phyloP scores from a whole-genome alignment of 352 stramenopile genomes.

The Globisporangium uncinulatum region DNA sequence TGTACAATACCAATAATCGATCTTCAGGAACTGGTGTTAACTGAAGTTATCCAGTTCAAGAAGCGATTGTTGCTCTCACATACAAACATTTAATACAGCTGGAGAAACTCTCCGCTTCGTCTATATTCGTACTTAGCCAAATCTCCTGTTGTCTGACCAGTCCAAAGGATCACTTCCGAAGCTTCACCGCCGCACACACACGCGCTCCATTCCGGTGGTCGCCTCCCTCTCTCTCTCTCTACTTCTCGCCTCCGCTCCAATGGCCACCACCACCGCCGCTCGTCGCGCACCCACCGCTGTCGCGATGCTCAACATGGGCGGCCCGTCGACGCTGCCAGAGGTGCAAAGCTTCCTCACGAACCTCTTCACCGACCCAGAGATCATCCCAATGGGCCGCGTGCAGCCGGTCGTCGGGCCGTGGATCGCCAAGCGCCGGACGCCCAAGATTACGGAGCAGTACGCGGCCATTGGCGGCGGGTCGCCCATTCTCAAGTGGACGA shows the following conservation, averaged over 20 bases:
- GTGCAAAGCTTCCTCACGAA: slow-evolving; percentile 98
- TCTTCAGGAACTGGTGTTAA: too few species aligned
- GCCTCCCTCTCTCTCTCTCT: not conserved
- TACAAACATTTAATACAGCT: not conserved
- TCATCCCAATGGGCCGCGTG: slow-evolving; percentile 95
- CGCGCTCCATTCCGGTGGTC: not conserved
- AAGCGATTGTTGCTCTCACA: not conserved
- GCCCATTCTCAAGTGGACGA: slow-evolving; percentile 97
- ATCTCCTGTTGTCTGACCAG: not conserved
- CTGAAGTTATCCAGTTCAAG: too few species aligned
- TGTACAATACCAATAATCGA: too few species aligned
- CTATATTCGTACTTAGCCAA: not conserved
- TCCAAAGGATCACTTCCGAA: not conserved
- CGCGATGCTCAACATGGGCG: slow-evolving; percentile 97
- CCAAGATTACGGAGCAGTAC: slow-evolving; percentile 95
- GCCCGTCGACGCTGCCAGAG: slow-evolving; percentile 91
- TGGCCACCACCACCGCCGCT: slow-evolving; percentile 17
- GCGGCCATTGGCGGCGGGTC: slow-evolving; percentile 95
- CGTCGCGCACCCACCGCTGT: slow-evolving; percentile 51
- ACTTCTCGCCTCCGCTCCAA: not conserved
- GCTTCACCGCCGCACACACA: not conserved
- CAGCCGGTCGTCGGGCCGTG: slow-evolving; percentile 81
- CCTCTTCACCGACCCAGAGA: slow-evolving; percentile 98
- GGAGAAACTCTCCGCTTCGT: not conserved
- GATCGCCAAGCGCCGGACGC: slow-evolving; percentile 85